These are phyloP conservation scores for Penicillium herquei DNA, from an alignment of 495 filamentous ascomycete species.

Conservation along the genomic window DNA sequence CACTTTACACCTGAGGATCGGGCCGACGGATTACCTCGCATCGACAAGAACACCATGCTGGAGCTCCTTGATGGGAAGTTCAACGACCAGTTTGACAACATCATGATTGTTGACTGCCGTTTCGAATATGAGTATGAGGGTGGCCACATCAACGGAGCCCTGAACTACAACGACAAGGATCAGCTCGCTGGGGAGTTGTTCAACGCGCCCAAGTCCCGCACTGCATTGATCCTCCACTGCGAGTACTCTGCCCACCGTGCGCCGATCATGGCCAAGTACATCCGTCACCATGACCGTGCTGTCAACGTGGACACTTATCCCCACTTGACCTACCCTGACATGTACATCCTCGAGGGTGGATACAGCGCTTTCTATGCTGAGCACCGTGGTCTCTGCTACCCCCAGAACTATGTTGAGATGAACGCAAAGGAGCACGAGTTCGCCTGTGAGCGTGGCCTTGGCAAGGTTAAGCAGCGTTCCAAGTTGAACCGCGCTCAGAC, in stretches of 20 bases:
- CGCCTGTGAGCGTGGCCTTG: constrained; percentile 91
- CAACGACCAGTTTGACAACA: constrained; percentile 67
- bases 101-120: constrained; percentile 88
- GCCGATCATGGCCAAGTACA: constrained; percentile 81
- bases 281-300: constrained; percentile 82
- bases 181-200: constrained; percentile 76
- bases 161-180: constrained; percentile 97
- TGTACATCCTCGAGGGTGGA: constrained; percentile 95
- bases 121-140: constrained; percentile 99
- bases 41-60: constrained; percentile 73
- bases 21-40: constrained; percentile 81
- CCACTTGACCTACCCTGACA: constrained; percentile 83
- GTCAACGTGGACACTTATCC: constrained; percentile 83
- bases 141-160: constrained; percentile 86
- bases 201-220: constrained; percentile 60
- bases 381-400: constrained; percentile 76
- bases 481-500: constrained; percentile 88
- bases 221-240: constrained; percentile 90
- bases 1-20: constrained; percentile 81
- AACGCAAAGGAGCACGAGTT: constrained; percentile 80
- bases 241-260: constrained; percentile 97
- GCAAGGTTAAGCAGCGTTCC: constrained; percentile 76
- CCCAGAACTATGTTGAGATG: constrained; percentile 97
- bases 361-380: constrained; percentile 88
- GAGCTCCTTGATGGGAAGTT: constrained; percentile 86